phyloP scores from a whole-genome alignment of 202 grass and related monocot species.

The Carex arenaria region DNA sequence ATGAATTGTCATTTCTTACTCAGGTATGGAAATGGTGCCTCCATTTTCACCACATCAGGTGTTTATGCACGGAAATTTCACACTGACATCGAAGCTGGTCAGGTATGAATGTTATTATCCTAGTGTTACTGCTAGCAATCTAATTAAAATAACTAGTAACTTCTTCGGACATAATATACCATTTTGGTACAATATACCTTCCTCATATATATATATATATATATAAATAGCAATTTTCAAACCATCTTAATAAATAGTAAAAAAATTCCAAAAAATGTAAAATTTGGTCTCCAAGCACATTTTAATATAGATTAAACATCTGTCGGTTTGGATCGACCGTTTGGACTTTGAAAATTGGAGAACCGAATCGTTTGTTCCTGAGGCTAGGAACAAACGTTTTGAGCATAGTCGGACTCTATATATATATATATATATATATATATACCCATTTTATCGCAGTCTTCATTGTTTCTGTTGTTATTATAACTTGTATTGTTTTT shows the following conservation, averaged over 20 bases:
- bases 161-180: not conserved
- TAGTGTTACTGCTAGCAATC: not conserved
- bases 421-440: too few species aligned
- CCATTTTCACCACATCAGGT: constrained; percentile 93
- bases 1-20: constrained; percentile 22
- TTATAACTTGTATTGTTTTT: not conserved
- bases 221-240: too few species aligned
- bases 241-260: too few species aligned
- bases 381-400: too few species aligned
- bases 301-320: too few species aligned
- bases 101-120: constrained; percentile 41
- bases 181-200: not conserved
- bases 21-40: constrained; percentile 92
- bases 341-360: too few species aligned
- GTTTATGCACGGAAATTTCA: constrained; percentile 83
- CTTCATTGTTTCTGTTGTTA: not conserved
- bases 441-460: not conserved
- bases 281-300: too few species aligned
- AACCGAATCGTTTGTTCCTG: too few species aligned
- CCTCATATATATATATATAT: not conserved
- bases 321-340: too few species aligned
- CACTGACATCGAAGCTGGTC: constrained; percentile 87
- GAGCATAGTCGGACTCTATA: too few species aligned
- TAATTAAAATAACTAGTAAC: not conserved
- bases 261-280: too few species aligned